Conservation (phyloP, 2,329 filamentous ascomycete genomes). For the Leptographium lundbergii region DNA sequence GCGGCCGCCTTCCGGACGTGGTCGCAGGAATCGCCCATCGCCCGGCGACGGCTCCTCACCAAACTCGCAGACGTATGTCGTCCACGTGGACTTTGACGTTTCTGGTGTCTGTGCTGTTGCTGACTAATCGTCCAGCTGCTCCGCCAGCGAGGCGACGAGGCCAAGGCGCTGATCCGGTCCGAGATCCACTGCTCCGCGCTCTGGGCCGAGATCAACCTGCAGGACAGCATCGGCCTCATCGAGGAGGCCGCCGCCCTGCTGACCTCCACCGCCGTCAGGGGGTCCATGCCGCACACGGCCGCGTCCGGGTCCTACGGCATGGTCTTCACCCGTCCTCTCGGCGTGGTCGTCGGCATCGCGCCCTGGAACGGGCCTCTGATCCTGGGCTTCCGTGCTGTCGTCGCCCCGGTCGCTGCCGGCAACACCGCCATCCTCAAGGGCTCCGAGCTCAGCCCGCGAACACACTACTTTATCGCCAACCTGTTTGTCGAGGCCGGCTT, state of each 20-base stretch:
- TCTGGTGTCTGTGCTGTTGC: background rate
- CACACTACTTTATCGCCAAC: constrained; percentile 2
- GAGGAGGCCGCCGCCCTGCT: background rate
- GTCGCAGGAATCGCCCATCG: background rate
- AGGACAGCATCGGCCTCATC: background rate
- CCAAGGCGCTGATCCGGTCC: background rate
- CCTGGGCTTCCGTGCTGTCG: constrained; percentile 39
- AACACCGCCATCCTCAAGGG: constrained; percentile 67
- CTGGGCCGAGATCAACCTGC: background rate
- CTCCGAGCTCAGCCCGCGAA: constrained; percentile 3
- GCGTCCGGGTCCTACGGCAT: background rate
- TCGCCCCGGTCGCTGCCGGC: constrained; percentile 58
- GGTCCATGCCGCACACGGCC: background rate
- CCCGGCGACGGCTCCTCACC: background rate
- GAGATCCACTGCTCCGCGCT: background rate
- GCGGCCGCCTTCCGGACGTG: background rate
- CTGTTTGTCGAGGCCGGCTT: constrained; percentile 3
- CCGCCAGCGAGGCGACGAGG: background rate
- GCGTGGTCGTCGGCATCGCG: constrained; percentile 68
- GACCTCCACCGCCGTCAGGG: background rate
- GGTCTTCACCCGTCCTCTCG: constrained; percentile 19
- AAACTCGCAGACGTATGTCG: background rate
- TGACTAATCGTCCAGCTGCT: background rate
- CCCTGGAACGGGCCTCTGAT: constrained; percentile 60
- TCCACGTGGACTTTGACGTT: background rate